Base-by-base conservation (phyloP, 2,329 filamentous ascomycete species). In the Plectosphaerella sp. region DNA sequence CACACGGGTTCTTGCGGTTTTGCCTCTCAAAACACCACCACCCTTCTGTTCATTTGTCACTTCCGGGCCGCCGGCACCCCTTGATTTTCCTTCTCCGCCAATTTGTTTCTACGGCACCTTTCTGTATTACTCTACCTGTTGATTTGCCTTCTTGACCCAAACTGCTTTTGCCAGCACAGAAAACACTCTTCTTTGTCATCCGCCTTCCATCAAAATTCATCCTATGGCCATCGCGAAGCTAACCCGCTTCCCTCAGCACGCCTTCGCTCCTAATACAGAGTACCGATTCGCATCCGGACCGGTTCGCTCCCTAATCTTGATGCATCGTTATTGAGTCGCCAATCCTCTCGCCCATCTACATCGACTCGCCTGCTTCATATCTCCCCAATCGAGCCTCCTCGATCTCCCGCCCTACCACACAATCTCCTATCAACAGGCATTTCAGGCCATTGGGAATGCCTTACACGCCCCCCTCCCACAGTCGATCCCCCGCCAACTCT, bases 381-480 rank as follows among this genome's bases (percentile, higher is more conserved):
- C 20, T 39, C 47, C 35, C 20, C 12, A 46, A 36, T 50, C 33
- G 24, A 48, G 42, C 2, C 3, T 7, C 25, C 15, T 22, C 39
- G 37, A n/a, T 51, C 39, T 36, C 39, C 25, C 12, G n/a, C 16
- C 39, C 18, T 22, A 42, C 47, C 6, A 7, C 28, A 20, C 20
- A 36, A 10, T 15, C 46, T 33, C 22, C 18, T 24, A 35, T 10
- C 39, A 43, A 8, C 39, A 12, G 20, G 39, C 24, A 16, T 16
- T 45, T 24, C 28, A 35, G 59, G 63, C 59, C 59, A 51, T 62
- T 68, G 68, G 75, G 80, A 75, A 94, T 94, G 89, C 89, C 89
- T 83, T 94, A 94, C 77, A 94, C 89, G 71, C 89, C 89, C 55
- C 89, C 89, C 57, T 83, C 86, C 62, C 81, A 82, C 65, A 48